Evolutionary conservation across 2,329 filamentous ascomycete genomes (phyloP).

Genomic region (Verruconis gallopava): DNA sequence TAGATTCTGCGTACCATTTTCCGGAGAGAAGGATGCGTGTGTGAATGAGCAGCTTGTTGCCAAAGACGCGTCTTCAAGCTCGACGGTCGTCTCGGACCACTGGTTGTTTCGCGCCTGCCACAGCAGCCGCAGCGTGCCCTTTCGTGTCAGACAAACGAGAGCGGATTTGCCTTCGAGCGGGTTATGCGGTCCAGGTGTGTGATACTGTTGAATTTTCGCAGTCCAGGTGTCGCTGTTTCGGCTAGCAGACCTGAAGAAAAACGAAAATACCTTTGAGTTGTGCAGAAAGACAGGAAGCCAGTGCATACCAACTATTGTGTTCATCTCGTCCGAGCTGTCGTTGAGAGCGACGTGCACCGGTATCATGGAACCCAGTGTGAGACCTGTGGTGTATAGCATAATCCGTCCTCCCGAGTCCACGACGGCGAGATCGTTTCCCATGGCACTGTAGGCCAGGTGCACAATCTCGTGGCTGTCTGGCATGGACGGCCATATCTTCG

Average conservation of each 20-base stretch:
- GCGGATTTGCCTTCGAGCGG: conserved; percentile 58
- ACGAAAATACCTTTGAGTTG: conserved; percentile 22
- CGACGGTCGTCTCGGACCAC: conserved; percentile 59
- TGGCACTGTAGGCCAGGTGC: conserved; percentile 72
- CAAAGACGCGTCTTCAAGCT: conserved; percentile 59
- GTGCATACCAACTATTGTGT: conserved; percentile 68
- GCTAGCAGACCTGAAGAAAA: conserved; percentile 25
- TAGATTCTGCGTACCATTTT: conserved; percentile 49
- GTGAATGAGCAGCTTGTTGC: conserved; percentile 34
- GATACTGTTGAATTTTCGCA: conserved; percentile 54
- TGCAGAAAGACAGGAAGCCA: conserved; percentile 51
- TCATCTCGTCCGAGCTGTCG: conserved; percentile 62
- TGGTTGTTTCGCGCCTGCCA: conserved; percentile 62
- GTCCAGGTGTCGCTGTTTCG: conserved; percentile 42
- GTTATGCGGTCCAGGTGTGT: conserved; percentile 59
- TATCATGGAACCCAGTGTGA: conserved; percentile 60
- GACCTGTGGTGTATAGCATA: conserved; percentile 57
- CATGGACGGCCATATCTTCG: conserved; percentile 32
- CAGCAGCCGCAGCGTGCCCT: conserved; percentile 60
- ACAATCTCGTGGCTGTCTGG: conserved; percentile 54
- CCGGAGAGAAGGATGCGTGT: conserved; percentile 38
- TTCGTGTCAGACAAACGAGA: conserved; percentile 62
- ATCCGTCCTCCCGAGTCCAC: conserved; percentile 70
- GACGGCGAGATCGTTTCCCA: conserved; percentile 67
- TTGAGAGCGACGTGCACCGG: conserved; percentile 47